Evolutionary conservation across 2,329 filamentous ascomycete species (phyloP).

Genomic region (Lojkania enalia): DNA sequence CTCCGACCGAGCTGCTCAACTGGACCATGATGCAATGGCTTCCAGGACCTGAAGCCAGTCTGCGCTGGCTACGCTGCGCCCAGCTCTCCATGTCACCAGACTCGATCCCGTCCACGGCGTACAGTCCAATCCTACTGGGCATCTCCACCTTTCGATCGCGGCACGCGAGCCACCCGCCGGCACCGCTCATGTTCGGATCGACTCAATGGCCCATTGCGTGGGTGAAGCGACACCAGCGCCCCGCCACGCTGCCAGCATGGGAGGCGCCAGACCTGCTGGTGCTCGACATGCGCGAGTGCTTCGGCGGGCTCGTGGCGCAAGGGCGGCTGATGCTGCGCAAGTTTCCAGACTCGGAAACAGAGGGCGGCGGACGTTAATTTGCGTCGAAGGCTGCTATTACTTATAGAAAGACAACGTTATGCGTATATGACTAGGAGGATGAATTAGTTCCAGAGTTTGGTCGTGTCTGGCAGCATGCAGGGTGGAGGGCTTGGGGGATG

Average conservation of each 20-base stretch:
- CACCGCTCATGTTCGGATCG: constrained; percentile 45
- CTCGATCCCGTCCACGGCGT: constrained; percentile 17
- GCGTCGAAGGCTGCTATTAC: constrained; percentile 38
- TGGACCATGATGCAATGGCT: constrained; percentile 67
- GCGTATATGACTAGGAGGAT: constrained; percentile 22
- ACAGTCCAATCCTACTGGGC: constrained; percentile 41
- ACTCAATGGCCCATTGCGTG: constrained; percentile 43
- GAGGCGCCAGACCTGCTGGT: constrained; percentile 47
- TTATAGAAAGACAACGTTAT: constrained; percentile 32
- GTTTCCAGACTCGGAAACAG: constrained; percentile 26
- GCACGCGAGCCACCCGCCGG: constrained; percentile 13
- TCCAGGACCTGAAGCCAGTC: constrained; percentile 58
- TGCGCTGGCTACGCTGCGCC: constrained; percentile 50
- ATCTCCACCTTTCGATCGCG: constrained; percentile 44
- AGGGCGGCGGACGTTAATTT: constrained; percentile 22
- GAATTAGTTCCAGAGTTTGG: constrained; percentile 14
- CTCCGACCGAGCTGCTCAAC: constrained; percentile 59
- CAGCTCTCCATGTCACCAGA: constrained; percentile 24
- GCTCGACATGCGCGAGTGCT: constrained; percentile 48
- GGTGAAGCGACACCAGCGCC: constrained; percentile 41
- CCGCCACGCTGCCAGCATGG: constrained; percentile 44
- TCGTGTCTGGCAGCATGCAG: constrained; percentile 9
- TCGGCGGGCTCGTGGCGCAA: constrained; percentile 24
- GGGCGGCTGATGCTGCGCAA: too few species aligned
- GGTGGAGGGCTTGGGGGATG: constrained; percentile 7